Percentiles rank a stretch among this genome's conserved stretches.
Evolutionary conservation across 2,329 filamentous ascomycete genomes (phyloP).

Genomic region (Hypoxylon sp.): DNA sequence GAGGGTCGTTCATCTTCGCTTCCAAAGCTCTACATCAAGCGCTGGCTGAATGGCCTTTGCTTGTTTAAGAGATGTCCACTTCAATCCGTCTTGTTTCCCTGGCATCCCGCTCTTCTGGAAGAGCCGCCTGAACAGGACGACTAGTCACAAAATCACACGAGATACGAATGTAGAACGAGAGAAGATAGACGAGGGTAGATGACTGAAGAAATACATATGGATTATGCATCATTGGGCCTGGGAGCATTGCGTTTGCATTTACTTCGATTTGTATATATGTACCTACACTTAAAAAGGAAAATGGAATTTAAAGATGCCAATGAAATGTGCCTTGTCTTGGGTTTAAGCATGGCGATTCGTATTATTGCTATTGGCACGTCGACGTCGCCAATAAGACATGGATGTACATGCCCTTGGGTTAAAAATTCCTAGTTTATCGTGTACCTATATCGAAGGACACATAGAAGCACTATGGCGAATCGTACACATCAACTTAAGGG

Average conservation of each 20-base stretch:
- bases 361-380: too few species aligned
- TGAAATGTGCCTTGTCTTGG: too few species aligned
- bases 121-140: background rate
- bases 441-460: too few species aligned
- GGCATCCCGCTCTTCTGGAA: slow-evolving; percentile 39
- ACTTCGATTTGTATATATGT: slow-evolving; percentile 9
- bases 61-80: slow-evolving; percentile 32
- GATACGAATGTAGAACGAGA: slow-evolving; percentile 8
- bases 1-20: background rate
- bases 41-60: slow-evolving; percentile 45
- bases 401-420: too few species aligned
- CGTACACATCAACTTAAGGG: too few species aligned
- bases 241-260: slow-evolving; percentile 5
- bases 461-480: too few species aligned
- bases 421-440: too few species aligned
- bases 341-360: too few species aligned
- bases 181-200: background rate
- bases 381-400: too few species aligned
- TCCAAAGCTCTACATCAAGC: slow-evolving; percentile 42
- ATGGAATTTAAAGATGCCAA: slow-evolving; percentile 3
- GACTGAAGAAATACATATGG: background rate
- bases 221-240: slow-evolving; percentile 1
- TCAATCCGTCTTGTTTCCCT: slow-evolving; percentile 42
- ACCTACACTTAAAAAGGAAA: too few species aligned
- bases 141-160: background rate